A percentile compares a stretch with the other conserved stretches of the same genome.
phyloP scores from a whole-genome alignment of 1,284 basidiomycete genomes.

The Erythrobasidium hasegawianum region DNA sequence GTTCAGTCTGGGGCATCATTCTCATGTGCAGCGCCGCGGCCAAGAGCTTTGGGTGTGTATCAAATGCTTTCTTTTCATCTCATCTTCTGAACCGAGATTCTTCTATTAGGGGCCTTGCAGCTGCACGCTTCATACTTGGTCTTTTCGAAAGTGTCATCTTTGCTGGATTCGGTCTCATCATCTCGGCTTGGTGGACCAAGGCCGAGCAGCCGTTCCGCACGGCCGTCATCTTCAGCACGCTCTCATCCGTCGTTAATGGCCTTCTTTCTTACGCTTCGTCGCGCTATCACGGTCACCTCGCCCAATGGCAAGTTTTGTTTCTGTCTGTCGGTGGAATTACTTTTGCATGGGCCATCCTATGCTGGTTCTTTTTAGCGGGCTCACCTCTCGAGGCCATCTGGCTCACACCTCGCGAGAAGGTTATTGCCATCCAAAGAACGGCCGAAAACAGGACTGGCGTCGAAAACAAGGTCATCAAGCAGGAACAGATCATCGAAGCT shows the following conservation, averaged over 20 bases:
- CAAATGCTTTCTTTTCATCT: not conserved
- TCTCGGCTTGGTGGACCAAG: constrained; percentile 35
- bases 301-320: constrained; percentile 34
- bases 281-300: not conserved
- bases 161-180: constrained; percentile 34
- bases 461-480: constrained; percentile 42
- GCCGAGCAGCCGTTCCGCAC: constrained; percentile 43
- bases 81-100: not conserved
- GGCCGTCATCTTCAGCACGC: constrained; percentile 43
- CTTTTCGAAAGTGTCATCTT: constrained; percentile 34
- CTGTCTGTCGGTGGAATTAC: constrained; percentile 33
- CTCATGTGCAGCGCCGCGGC: constrained; percentile 7
- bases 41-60: constrained; percentile 18
- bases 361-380: constrained; percentile 26
- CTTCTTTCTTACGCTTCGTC: constrained; percentile 34
- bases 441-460: constrained; percentile 43
- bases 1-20: constrained; percentile 42
- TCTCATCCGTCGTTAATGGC: constrained; percentile 41
- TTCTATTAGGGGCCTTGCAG: constrained; percentile 23
- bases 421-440: constrained; percentile 30
- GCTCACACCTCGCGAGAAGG: constrained; percentile 38
- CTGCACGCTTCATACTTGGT: constrained; percentile 30
- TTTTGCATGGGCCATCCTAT: constrained; percentile 21
- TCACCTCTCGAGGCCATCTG: constrained; percentile 39
- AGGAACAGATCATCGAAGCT: constrained; percentile 42